A percentile compares a stretch with the other conserved stretches of the same genome.
These are phyloP conservation scores for Populus davidiana DNA, from an alignment of 345 rosid species.

Conservation along the genomic window DNA sequence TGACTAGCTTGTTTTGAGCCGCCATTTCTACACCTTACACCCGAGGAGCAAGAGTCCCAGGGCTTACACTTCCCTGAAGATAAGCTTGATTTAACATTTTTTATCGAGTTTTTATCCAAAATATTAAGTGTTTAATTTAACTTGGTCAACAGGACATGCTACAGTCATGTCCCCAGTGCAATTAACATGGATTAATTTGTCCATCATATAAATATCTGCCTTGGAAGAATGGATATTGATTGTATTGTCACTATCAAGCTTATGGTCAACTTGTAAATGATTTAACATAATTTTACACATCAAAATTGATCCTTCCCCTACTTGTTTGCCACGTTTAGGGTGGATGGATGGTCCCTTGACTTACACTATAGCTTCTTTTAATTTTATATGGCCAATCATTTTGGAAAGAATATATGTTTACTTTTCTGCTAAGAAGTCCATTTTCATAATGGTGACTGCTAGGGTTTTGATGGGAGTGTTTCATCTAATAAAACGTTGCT, in stretches of 20 bases:
- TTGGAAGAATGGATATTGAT: neutral
- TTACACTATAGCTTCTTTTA: neutral
- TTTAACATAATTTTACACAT: neutral
- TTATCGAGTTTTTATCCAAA: constrained; percentile 15
- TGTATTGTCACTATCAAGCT: constrained; percentile 14
- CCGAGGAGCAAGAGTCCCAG: constrained; percentile 9
- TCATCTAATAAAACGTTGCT: constrained; percentile 33
- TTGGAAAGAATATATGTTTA: constrained; percentile 12
- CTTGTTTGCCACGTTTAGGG: constrained; percentile 9
- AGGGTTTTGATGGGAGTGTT: constrained; percentile 34
- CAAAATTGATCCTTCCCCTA: neutral
- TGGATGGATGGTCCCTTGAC: neutral
- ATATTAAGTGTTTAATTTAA: neutral
- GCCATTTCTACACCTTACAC: constrained; percentile 29
- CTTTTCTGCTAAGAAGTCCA: constrained; percentile 32
- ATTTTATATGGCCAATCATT: neutral
- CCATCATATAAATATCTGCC: neutral
- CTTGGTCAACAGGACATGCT: constrained; percentile 4
- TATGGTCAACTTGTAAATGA: constrained; percentile 26
- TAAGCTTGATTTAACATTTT: constrained; percentile 26
- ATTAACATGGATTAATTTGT: neutral
- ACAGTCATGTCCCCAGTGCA: neutral
- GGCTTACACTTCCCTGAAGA: constrained; percentile 18
- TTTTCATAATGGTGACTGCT: constrained; percentile 19
- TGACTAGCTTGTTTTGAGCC: constrained; percentile 34